Evolutionary conservation across 345 rosid species (phyloP).

Genomic region (Murraya koenigii): DNA sequence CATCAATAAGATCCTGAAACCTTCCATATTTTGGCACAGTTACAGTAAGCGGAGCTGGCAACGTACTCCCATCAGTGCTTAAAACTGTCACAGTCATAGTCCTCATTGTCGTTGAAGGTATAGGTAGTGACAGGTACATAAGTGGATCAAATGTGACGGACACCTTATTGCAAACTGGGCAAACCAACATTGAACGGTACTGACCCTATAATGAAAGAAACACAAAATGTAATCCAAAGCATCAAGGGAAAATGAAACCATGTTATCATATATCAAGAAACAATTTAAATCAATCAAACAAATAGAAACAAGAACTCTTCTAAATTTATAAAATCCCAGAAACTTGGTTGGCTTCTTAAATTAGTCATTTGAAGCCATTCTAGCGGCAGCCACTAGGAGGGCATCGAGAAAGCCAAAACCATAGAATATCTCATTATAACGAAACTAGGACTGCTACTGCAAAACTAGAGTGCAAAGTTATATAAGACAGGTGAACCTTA

Average conservation of each 20-base stretch:
- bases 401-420: neutral
- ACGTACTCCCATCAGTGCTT: constrained; percentile 41
- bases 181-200: constrained; percentile 62
- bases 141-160: constrained; percentile 79
- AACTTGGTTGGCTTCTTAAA: neutral
- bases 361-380: neutral
- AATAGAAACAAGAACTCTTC: neutral
- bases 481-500: neutral
- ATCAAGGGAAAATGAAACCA: neutral
- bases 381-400: constrained; percentile 3
- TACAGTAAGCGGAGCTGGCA: constrained; percentile 42
- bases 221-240: neutral
- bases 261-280: neutral
- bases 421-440: neutral
- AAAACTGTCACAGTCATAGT: constrained; percentile 61
- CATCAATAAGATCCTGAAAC: constrained; percentile 49
- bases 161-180: constrained; percentile 65
- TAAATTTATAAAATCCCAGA: neutral
- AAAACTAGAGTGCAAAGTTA: neutral
- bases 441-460: neutral
- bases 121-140: constrained; percentile 66
- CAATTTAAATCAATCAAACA: neutral
- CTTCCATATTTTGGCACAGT: constrained; percentile 57
- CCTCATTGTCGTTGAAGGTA: constrained; percentile 61
- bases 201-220: constrained; percentile 53